phyloP scores from a whole-genome alignment of 306 rosid genomes.

The Neltuma alba region DNA sequence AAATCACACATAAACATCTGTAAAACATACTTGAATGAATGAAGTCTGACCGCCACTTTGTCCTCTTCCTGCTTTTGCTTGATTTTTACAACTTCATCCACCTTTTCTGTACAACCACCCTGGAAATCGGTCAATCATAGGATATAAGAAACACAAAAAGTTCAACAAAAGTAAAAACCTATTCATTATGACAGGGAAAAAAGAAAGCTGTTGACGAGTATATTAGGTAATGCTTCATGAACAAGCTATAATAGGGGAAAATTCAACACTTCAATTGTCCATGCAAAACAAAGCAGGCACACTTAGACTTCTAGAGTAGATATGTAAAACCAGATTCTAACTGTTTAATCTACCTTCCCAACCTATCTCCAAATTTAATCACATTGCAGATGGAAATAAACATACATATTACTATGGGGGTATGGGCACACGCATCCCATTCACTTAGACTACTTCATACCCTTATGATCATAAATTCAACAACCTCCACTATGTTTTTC shows the following conservation, averaged over 20 bases:
- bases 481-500: neutral
- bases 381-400: neutral
- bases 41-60: constrained; percentile 65
- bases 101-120: constrained; percentile 57
- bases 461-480: constrained; percentile 5
- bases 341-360: constrained; percentile 13
- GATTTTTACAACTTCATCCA: constrained; percentile 57
- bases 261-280: constrained; percentile 15
- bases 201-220: neutral
- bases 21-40: constrained; percentile 72
- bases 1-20: neutral
- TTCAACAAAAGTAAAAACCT: neutral
- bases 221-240: constrained; percentile 18
- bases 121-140: constrained; percentile 38
- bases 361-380: constrained; percentile 23
- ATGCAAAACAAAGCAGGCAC: constrained; percentile 14
- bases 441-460: constrained; percentile 11
- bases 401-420: constrained; percentile 10
- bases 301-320: neutral
- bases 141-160: constrained; percentile 10
- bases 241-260: neutral
- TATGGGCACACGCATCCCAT: constrained; percentile 6
- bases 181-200: neutral
- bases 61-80: constrained; percentile 83
- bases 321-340: constrained; percentile 13